Evolutionary conservation across 78 protist genomes (phyloP).

Genomic region (Pigoraptor vietnamica): DNA sequence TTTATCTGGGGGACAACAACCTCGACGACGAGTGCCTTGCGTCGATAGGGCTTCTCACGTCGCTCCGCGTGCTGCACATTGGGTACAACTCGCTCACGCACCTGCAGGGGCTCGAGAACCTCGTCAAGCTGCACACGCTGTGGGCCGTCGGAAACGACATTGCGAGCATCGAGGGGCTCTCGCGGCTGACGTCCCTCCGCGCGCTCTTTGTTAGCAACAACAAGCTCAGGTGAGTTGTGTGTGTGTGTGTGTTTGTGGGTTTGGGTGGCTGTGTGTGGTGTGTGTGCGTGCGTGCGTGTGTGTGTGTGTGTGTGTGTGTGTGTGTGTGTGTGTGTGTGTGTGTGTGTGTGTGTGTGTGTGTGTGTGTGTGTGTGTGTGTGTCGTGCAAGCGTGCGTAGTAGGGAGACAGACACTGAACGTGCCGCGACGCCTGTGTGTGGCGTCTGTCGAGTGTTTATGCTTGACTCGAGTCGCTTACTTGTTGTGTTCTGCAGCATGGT

Average conservation of each 20-base stretch:
- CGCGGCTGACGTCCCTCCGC: not conserved
- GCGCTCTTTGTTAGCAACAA: not conserved
- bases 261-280: not conserved
- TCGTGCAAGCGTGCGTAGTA: no score
- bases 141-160: not conserved
- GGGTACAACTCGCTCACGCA: not conserved
- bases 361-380: no score
- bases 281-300: no score
- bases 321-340: no score
- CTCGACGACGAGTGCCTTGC: not conserved
- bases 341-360: no score
- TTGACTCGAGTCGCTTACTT: no score
- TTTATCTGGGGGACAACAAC: not conserved
- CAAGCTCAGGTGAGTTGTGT: not conserved
- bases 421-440: no score
- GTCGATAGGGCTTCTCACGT: not conserved
- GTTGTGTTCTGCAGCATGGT: no score
- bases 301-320: no score
- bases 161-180: not conserved
- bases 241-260: not conserved
- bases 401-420: no score
- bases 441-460: no score
- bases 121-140: not conserved
- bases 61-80: not conserved
- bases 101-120: not conserved